These are phyloP conservation scores for Bromus sterilis DNA, from an alignment of 176 grass and related monocot species.

Conservation along the genomic window DNA sequence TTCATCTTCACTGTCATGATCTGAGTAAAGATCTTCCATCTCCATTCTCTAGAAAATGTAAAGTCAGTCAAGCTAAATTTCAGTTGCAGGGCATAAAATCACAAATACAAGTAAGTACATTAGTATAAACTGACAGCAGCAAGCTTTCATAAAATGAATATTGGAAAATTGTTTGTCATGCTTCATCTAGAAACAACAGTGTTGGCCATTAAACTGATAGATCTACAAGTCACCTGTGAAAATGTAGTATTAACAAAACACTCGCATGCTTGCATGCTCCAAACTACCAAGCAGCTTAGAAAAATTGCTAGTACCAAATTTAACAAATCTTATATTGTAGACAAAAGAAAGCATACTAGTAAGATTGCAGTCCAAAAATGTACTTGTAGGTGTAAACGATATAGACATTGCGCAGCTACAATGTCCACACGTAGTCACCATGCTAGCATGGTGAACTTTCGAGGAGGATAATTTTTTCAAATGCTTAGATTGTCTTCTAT, in stretches of 20 bases:
- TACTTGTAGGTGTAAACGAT: neutral
- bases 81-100: neutral
- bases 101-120: neutral
- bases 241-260: neutral
- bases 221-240: neutral
- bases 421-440: neutral
- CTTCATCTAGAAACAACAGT: neutral
- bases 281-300: neutral
- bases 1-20: conserved; percentile 91
- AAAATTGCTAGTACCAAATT: neutral
- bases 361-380: neutral
- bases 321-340: neutral
- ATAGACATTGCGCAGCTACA: neutral
- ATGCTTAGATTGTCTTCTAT: neutral
- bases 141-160: neutral
- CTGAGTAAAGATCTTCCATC: conserved; percentile 57
- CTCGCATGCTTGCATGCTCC: neutral
- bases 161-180: neutral
- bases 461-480: neutral
- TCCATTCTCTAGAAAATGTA: conserved; percentile 60
- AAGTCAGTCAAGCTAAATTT: conserved; percentile 16
- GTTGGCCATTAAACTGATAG: neutral
- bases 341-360: neutral
- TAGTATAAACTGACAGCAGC: neutral
- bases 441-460: neutral